Base-by-base conservation (phyloP, 352 stramenopile genomes). In the Blastocystis sp. region DNA sequence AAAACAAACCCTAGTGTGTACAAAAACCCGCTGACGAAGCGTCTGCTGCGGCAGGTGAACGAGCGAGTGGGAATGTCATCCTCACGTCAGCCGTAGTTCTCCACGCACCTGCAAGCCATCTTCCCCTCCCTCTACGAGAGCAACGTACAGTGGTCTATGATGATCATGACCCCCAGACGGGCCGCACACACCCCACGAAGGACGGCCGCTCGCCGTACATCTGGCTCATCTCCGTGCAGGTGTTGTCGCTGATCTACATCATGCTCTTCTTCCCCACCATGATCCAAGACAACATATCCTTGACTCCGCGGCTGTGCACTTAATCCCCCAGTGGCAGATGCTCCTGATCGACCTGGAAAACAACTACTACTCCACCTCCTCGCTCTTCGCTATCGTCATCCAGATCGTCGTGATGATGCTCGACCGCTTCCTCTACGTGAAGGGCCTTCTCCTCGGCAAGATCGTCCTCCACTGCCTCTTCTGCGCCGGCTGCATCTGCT, bases 191-290 rank as follows among this genome's bases (percentile, higher is more conserved):
- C 48, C 74, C 74, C 11, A 84, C 61, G 28, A 84, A 84, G 61
- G 45, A 41, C 43, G 74, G 74, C 0, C 41, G 66, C 38, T 84
- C 74, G 19, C 48, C 9, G 0, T 84, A 84, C 45, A 52, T 11
- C 45, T 84, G 60, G 40, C 65, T 69, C 3, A 84, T 84, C 41
- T 59, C n/a, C 34, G 45, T 84, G 17, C 74, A 84, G 48, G 74
- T 84, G n/a, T 21, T 84, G 9, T 84, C 74, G 40, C 19, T 84
- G 10, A 84, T 84, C 19, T 84, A 84, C 56, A 84, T 84, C 41
- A 84, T 84, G 45, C 19, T 84, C 1, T 84, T 84, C 56, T 84
- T 84, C 74, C 74, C 74, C 21, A 84, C 74, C 10, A 84, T 84
- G 74, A 66, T 41, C 1, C 48, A 84, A 0, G 69, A 64, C 41